Conservation (phyloP, 1,284 basidiomycete genomes). For the Cryptococcus neoformans region DNA sequence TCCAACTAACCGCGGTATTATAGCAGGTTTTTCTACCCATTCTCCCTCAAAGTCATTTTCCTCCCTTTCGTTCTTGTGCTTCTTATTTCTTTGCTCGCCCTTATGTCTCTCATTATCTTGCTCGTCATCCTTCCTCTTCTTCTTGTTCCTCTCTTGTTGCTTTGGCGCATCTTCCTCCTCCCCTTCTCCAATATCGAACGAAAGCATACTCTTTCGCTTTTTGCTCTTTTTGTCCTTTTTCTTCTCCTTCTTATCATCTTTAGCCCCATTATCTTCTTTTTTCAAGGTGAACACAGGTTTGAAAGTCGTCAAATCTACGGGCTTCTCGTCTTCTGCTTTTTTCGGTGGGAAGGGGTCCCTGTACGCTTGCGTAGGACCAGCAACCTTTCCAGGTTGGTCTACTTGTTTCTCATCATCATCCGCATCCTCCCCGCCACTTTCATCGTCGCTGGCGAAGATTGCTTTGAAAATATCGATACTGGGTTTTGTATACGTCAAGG, state of each 20-base stretch:
- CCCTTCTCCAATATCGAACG: constrained; percentile 64
- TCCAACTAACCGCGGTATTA: constrained; percentile 11
- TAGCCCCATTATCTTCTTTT: constrained; percentile 7
- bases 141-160: constrained; percentile 53
- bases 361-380: neutral
- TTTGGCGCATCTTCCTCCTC: constrained; percentile 44
- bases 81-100: constrained; percentile 44
- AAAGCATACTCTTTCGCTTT: constrained; percentile 56
- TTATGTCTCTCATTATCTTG: neutral
- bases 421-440: constrained; percentile 57
- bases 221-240: constrained; percentile 47
- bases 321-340: constrained; percentile 18
- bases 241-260: constrained; percentile 48
- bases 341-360: constrained; percentile 12
- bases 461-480: constrained; percentile 92
- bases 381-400: neutral
- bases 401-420: constrained; percentile 11
- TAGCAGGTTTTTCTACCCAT: constrained; percentile 52
- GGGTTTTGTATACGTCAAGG: constrained; percentile 79
- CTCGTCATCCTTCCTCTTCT: constrained; percentile 49
- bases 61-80: constrained; percentile 22
- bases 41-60: constrained; percentile 30
- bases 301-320: constrained; percentile 36
- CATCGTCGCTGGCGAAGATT: constrained; percentile 81
- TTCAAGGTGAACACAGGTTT: constrained; percentile 62